A percentile compares a stretch with the other conserved stretches of the same genome.
These are phyloP conservation scores for Zelopaecilomyces penicillatus DNA, from an alignment of 2,329 filamentous ascomycete species.

Conservation along the genomic window DNA sequence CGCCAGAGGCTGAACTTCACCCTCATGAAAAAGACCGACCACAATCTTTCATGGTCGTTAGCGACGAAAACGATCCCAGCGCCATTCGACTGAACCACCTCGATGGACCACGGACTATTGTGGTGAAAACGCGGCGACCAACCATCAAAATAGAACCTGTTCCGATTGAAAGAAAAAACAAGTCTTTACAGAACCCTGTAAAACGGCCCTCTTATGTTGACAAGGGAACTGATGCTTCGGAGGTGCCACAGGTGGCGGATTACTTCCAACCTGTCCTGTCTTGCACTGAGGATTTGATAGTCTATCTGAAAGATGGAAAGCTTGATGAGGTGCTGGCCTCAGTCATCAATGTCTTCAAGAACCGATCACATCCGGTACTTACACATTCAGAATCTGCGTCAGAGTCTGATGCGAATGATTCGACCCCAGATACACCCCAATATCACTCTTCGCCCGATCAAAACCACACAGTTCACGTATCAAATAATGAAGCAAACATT, in stretches of 20 bases:
- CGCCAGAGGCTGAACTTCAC: slow-evolving; percentile 14
- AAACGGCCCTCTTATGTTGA: slow-evolving; percentile 26
- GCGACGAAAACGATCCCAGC: slow-evolving; percentile 13
- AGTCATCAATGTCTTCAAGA: slow-evolving; percentile 36
- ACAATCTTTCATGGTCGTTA: slow-evolving; percentile 19
- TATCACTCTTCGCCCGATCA: slow-evolving; percentile 6
- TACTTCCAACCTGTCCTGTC: slow-evolving; percentile 39
- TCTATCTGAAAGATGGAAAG: slow-evolving; percentile 42
- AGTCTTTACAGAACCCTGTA: slow-evolving; percentile 18
- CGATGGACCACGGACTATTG: slow-evolving; percentile 22
- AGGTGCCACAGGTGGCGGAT: slow-evolving; percentile 13
- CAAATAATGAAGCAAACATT: background rate
- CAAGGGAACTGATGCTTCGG: slow-evolving; percentile 29
- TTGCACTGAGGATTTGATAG: slow-evolving; percentile 46
- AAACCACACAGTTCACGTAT: slow-evolving; percentile 1
- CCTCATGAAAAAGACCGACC: slow-evolving; percentile 11
- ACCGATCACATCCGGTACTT: slow-evolving; percentile 19
- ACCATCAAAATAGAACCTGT: slow-evolving; percentile 22
- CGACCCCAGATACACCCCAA: slow-evolving; percentile 19
- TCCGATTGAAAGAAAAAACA: slow-evolving; percentile 20
- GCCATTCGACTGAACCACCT: slow-evolving; percentile 17
- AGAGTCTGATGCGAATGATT: slow-evolving; percentile 11
- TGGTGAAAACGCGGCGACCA: slow-evolving; percentile 21
- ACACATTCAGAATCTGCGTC: slow-evolving; percentile 15
- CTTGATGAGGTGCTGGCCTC: slow-evolving; percentile 35